These are phyloP conservation scores for Vaccinium myrtillus DNA, from an alignment of 148 eudicot genomes.

Conservation along the genomic window DNA sequence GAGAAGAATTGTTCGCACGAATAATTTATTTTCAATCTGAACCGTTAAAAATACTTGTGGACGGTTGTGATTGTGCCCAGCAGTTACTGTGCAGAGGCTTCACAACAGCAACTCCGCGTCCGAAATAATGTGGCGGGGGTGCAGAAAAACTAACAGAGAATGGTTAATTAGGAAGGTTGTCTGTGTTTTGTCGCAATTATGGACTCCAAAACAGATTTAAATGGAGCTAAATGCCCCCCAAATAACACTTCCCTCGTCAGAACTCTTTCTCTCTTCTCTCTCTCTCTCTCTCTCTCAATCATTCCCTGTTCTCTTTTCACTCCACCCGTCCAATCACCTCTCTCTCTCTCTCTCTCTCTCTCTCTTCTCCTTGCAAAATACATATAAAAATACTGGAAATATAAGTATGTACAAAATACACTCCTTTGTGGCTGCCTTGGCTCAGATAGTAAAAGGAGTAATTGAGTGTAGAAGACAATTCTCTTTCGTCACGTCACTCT, in stretches of 20 bases:
- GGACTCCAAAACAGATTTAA: background rate
- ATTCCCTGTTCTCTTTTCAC: conserved; percentile 8
- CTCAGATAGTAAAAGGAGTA: background rate
- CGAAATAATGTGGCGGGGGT: too few relatives aligned
- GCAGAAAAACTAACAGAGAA: too few relatives aligned
- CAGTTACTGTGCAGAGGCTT: too few relatives aligned
- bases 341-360: background rate
- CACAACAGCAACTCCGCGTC: too few relatives aligned
- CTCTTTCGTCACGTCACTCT: background rate
- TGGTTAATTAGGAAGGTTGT: too few relatives aligned
- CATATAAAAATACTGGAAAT: background rate
- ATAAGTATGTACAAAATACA: background rate
- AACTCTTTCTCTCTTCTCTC: conserved; percentile 3
- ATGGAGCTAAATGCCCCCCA: background rate
- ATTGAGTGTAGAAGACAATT: conserved; percentile 14
- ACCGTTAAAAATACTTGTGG: too few relatives aligned
- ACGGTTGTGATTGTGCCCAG: too few relatives aligned
- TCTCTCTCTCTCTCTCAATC: conserved; percentile 6
- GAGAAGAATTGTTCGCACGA: too few relatives aligned
- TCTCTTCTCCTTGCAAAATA: background rate
- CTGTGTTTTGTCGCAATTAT: background rate
- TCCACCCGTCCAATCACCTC: conserved; percentile 10
- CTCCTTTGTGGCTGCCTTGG: background rate
- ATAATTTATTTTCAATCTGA: too few relatives aligned
- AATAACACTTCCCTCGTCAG: background rate